A percentile compares a stretch with the other conserved stretches of the same genome.
phyloP scores from a whole-genome alignment of 2,329 filamentous ascomycete species.

The Exophiala mesophila region DNA sequence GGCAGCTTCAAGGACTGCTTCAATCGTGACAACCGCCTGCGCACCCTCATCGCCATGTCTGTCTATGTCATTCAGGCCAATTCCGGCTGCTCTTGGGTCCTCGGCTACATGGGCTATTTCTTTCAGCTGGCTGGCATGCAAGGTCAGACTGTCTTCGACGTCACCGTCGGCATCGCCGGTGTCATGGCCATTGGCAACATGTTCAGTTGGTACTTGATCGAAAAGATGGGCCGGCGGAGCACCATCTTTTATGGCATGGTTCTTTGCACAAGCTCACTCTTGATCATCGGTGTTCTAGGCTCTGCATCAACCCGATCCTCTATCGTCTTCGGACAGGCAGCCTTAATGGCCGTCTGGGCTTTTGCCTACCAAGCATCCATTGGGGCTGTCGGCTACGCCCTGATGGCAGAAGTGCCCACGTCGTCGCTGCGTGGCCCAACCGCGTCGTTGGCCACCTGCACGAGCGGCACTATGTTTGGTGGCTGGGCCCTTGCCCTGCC shows the following conservation, averaged over 20 bases:
- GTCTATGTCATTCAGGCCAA: conserved; percentile 1
- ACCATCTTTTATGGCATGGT: conserved; percentile 1
- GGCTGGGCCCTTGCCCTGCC: conserved; percentile 37
- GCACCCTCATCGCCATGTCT: not conserved
- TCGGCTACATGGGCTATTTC: conserved; percentile 2
- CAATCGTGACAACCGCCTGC: not conserved
- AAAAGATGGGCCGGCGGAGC: not conserved
- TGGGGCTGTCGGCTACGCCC: not conserved
- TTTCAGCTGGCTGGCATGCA: not conserved
- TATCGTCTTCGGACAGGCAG: not conserved
- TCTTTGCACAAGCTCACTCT: too few relatives aligned
- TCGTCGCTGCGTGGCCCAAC: not conserved
- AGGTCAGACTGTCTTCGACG: not conserved
- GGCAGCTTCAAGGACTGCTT: not conserved
- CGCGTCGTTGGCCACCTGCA: not conserved
- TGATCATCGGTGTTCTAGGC: not conserved
- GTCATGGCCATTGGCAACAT: not conserved
- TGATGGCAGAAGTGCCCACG: not conserved
- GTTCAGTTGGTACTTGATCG: not conserved
- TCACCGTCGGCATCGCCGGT: not conserved
- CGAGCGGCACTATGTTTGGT: conserved; percentile 10
- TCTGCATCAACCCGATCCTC: too few relatives aligned
- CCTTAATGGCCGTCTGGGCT: not conserved
- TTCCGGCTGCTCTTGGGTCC: not conserved
- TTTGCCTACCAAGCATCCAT: not conserved